Percentiles rank a stretch among this genome's conserved stretches.
phyloP scores from a whole-genome alignment of 148 eudicot species.

The Suaeda aralocaspica region DNA sequence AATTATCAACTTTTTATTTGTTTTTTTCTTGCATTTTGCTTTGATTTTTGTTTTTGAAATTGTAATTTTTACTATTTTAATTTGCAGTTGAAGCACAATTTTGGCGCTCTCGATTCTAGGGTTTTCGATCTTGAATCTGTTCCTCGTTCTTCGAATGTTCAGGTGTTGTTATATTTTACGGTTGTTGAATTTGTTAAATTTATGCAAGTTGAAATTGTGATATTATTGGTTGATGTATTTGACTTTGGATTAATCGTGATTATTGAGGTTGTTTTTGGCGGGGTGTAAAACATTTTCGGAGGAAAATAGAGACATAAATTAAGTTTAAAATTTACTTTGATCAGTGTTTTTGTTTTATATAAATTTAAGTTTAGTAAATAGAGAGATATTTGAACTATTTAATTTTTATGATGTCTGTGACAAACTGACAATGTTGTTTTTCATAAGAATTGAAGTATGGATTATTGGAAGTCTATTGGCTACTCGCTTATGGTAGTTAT shows the following conservation, averaged over 20 bases:
- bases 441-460: not conserved
- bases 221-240: not conserved
- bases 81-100: constrained; percentile 28
- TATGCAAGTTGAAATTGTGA: not conserved
- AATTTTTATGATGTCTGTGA: not conserved
- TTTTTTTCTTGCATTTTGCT: not conserved
- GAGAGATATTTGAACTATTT: too few relatives aligned
- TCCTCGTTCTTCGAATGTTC: constrained; percentile 15
- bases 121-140: constrained; percentile 22
- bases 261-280: not conserved
- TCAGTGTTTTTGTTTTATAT: too few relatives aligned
- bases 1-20: not conserved
- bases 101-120: constrained; percentile 28
- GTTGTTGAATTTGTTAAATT: not conserved
- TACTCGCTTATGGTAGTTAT: not conserved
- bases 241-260: not conserved
- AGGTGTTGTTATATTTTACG: constrained; percentile 15
- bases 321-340: too few relatives aligned
- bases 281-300: too few relatives aligned
- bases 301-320: too few relatives aligned
- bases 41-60: not conserved
- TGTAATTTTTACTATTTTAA: not conserved
- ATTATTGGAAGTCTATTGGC: not conserved
- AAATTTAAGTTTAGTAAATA: too few relatives aligned
- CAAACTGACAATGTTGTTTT: not conserved